phyloP scores from a whole-genome alignment of 441 rosid species.

The Hura crepitans region DNA sequence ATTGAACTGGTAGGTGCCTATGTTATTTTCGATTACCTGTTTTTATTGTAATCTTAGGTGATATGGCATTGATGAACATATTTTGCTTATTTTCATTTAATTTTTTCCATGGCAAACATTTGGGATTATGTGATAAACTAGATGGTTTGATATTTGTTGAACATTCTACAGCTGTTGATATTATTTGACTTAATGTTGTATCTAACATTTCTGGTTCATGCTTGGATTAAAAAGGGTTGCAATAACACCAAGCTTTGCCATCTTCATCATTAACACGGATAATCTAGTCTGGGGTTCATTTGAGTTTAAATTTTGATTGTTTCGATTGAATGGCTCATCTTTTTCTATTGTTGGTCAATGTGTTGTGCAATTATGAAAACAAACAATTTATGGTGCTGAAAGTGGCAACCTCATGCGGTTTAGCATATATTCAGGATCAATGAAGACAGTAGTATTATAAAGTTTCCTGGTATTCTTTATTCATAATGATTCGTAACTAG shows the following conservation, averaged over 20 bases:
- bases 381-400: not conserved
- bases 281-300: not conserved
- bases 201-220: constrained; percentile 3
- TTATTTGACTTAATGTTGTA: constrained; percentile 3
- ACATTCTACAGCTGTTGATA: not conserved
- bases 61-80: not conserved
- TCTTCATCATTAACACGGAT: not conserved
- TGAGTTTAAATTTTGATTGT: not conserved
- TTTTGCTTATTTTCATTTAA: not conserved
- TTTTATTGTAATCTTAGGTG: constrained; percentile 10
- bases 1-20: constrained; percentile 73
- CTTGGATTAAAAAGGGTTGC: not conserved
- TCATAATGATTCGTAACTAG: not conserved
- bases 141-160: not conserved
- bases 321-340: not conserved
- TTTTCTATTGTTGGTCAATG: not conserved
- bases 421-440: not conserved
- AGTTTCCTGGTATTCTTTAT: not conserved
- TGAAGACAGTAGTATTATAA: not conserved
- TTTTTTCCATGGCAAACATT: not conserved
- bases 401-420: constrained; percentile 9
- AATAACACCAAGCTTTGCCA: not conserved
- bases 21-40: constrained; percentile 11
- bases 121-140: constrained; percentile 3
- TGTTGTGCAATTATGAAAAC: constrained; percentile 8